Evolutionary conservation across 352 stramenopile species (phyloP).

Genomic region (Phytophthora uliginosa): DNA sequence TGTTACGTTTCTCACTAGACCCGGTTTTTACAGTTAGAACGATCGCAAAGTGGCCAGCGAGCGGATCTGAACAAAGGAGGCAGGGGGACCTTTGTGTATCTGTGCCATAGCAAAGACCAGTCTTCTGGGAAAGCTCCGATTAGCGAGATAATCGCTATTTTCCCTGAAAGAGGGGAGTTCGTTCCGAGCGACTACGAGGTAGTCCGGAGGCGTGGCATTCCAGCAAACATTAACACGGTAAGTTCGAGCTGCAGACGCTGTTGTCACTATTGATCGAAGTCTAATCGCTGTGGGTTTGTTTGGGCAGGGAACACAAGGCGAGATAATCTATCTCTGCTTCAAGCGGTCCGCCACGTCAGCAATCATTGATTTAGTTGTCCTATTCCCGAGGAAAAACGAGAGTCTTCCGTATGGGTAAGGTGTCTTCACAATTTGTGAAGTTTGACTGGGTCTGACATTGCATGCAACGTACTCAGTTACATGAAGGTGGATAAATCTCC

Average conservation of each 20-base stretch:
- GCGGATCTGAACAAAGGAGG: constrained; percentile 87
- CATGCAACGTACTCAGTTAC: constrained; percentile 53
- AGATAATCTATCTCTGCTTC: constrained; percentile 85
- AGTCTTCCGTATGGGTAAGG: constrained; percentile 82
- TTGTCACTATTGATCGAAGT: neutral
- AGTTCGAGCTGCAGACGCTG: neutral
- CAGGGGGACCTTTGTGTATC: constrained; percentile 81
- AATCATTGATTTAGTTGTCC: constrained; percentile 73
- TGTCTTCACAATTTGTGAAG: neutral
- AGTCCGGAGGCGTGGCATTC: constrained; percentile 61
- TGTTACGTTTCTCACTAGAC: neutral
- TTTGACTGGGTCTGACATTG: constrained; percentile 5
- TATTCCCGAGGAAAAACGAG: constrained; percentile 89
- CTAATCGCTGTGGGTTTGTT: neutral
- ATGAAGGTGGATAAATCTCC: constrained; percentile 83
- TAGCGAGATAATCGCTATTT: constrained; percentile 82
- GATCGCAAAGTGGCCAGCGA: constrained; percentile 74
- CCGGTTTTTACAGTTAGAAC: constrained; percentile 58
- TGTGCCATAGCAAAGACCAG: constrained; percentile 72
- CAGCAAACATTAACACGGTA: constrained; percentile 85
- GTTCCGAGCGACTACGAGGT: constrained; percentile 85
- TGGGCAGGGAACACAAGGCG: constrained; percentile 77
- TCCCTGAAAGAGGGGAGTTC: constrained; percentile 80
- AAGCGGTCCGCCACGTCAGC: constrained; percentile 71
- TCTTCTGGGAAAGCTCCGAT: constrained; percentile 67